Base-by-base conservation (phyloP, 306 rosid genomes). In the Rosa chinensis region DNA sequence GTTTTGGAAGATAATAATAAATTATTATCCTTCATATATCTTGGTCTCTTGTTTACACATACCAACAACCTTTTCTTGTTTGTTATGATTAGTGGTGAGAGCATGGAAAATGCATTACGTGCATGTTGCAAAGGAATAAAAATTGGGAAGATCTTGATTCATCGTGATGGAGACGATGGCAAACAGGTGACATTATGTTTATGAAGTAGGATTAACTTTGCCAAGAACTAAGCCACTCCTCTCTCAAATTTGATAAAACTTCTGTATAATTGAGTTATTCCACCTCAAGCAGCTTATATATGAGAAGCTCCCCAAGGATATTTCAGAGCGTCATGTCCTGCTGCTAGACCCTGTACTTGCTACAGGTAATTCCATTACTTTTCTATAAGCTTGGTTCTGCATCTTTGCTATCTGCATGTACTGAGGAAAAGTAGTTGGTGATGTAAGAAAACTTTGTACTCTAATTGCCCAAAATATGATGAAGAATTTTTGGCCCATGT, bases 301-400 rank as follows among this genome's bases (percentile, higher is more conserved):
- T 50, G 97, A 95, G 88, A 95, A 95, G 86, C 93, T 95, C 80
- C 99, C 99, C 69, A 91, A 86, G 82, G 99, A 92, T 84, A 95
- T 95, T 78, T 95, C 99, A 58, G 98, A 95, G 81, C 92, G 99
- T 14, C 99, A 95, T 82, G 99, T 95, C 83, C 90, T 95, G 84
- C 99, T 95, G 84, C 94, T 95, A 32, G 99, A 95, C 74, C 99
- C 99, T 10, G 99, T 95, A 84, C 97, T 95, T 77, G 99, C 96
- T 74, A 95, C 99, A 79, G 99, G 99, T 95, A 87, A 62, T 23
- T 56, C 67, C 71, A 75, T 61, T 71, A 6, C 48, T 39, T 78
- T 63, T 70, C n/a, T 28, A 47, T 75, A 58, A 42, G 70, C 45
- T 13, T 21, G 35, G 35, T 49, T 56, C 23, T 9, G 56, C 53